Conservation (phyloP, 768 basidiomycete genomes). For the Leccinum sublutescens region DNA sequence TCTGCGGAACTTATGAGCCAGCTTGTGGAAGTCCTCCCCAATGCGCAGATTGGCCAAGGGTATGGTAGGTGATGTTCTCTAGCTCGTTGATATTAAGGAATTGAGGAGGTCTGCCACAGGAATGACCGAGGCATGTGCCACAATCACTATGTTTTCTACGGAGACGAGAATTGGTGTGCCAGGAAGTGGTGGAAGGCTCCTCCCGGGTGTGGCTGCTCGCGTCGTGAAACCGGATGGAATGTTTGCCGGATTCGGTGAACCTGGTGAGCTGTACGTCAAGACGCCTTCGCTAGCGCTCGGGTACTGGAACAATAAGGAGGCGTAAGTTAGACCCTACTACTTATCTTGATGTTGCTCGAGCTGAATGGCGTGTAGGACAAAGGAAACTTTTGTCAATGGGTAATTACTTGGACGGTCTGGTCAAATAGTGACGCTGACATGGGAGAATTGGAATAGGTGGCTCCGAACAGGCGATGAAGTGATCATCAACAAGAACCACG, state of each 20-base stretch:
- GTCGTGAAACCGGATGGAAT: constrained; percentile 59
- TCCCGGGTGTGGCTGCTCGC: constrained; percentile 56
- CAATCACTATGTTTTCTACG: constrained; percentile 48
- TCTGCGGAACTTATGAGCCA: constrained; percentile 52
- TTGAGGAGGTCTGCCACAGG: constrained; percentile 36
- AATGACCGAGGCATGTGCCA: constrained; percentile 63
- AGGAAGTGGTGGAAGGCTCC: constrained; percentile 47
- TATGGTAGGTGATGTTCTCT: constrained; percentile 41
- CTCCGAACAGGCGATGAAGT: constrained; percentile 68
- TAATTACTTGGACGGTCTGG: constrained; percentile 33
- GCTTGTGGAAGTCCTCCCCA: constrained; percentile 47
- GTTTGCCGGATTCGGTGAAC: constrained; percentile 51
- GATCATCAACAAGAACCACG: constrained; percentile 48
- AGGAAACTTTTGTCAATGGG: constrained; percentile 68
- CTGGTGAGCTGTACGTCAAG: constrained; percentile 57
- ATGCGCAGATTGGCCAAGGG: constrained; percentile 62
- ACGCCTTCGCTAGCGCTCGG: constrained; percentile 39
- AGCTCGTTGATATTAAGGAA: constrained; percentile 12
- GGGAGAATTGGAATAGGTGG: constrained; percentile 60
- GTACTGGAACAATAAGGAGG: constrained; percentile 56
- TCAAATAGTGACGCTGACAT: neutral
- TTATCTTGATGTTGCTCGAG: constrained; percentile 29
- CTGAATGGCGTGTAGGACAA: constrained; percentile 43
- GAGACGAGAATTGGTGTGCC: constrained; percentile 47
- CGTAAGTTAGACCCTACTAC: constrained; percentile 42